Conservation (phyloP, 2,329 filamentous ascomycete genomes). For the Dothistroma septosporum region DNA sequence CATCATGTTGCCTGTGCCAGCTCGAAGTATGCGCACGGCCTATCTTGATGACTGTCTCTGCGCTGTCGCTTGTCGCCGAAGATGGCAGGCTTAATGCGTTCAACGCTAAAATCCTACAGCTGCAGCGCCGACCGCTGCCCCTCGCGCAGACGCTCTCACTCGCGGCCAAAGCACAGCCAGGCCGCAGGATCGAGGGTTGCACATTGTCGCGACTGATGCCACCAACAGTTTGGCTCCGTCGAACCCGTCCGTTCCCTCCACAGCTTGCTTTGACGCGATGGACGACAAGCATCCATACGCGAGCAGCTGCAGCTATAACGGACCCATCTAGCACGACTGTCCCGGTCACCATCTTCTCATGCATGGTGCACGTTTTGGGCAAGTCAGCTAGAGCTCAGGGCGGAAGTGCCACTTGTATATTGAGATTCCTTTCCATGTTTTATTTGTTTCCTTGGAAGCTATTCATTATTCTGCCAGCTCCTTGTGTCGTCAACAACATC, state of each 20-base stretch:
- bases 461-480: not conserved
- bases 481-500: not conserved
- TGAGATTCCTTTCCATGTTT: conserved; percentile 8
- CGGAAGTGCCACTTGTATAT: conserved; percentile 17
- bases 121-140: conserved; percentile 8
- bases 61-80: conserved; percentile 4
- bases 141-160: not conserved
- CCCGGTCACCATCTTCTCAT: conserved; percentile 14
- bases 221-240: conserved; percentile 17
- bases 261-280: conserved; percentile 14
- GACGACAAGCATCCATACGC: conserved; percentile 11
- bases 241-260: conserved; percentile 13
- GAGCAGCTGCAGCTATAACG: conserved; percentile 11
- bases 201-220: conserved; percentile 7
- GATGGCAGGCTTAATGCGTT: conserved; percentile 1
- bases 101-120: conserved; percentile 7
- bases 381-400: conserved; percentile 7
- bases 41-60: conserved; percentile 5
- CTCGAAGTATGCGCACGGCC: conserved; percentile 5
- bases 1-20: conserved; percentile 5
- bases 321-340: conserved; percentile 5
- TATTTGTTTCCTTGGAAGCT: not conserved
- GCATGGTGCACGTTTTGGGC: conserved; percentile 14
- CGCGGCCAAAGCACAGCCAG: conserved; percentile 5
- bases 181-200: conserved; percentile 19